These are phyloP conservation scores for Neurospora sp. DNA, from an alignment of 495 filamentous ascomycete genomes.

Conservation along the genomic window DNA sequence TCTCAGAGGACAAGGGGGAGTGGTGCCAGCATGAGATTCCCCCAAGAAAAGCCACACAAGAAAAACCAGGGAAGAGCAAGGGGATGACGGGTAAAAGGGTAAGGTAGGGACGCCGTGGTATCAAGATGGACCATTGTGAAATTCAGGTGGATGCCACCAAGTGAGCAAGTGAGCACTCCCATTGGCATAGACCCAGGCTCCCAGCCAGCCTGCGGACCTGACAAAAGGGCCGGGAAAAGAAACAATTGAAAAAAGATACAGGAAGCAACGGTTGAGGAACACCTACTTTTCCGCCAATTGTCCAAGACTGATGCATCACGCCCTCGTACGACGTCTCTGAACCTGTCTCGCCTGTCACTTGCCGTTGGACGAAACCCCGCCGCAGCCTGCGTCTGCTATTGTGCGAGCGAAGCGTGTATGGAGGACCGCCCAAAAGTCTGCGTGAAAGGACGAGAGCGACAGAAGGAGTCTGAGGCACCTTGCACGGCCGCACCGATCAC, in stretches of 20 bases:
- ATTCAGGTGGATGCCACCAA: neutral
- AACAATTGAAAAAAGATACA: neutral
- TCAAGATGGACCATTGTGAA: neutral
- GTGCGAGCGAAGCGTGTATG: neutral
- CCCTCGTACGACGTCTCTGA: constrained; percentile 4
- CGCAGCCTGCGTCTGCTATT: neutral
- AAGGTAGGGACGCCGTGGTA: neutral
- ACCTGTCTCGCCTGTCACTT: constrained; percentile 15
- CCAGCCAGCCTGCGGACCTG: neutral
- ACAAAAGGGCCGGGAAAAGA: neutral
- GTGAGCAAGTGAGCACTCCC: neutral
- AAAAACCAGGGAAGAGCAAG: neutral
- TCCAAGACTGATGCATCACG: constrained; percentile 11
- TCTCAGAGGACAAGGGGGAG: neutral
- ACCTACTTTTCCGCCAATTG: constrained; percentile 5
- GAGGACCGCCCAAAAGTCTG: neutral
- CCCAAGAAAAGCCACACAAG: neutral
- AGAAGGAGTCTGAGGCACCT: neutral
- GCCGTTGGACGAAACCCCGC: constrained; percentile 15
- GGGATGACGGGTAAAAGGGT: neutral
- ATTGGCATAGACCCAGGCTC: neutral
- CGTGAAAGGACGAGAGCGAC: neutral
- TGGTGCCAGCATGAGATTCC: neutral
- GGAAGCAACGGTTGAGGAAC: neutral
- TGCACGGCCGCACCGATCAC: neutral